A percentile compares a stretch with the other conserved stretches of the same genome.
Evolutionary conservation across 768 basidiomycete genomes (phyloP).

Genomic region (Boletus rufocinnamomeus): DNA sequence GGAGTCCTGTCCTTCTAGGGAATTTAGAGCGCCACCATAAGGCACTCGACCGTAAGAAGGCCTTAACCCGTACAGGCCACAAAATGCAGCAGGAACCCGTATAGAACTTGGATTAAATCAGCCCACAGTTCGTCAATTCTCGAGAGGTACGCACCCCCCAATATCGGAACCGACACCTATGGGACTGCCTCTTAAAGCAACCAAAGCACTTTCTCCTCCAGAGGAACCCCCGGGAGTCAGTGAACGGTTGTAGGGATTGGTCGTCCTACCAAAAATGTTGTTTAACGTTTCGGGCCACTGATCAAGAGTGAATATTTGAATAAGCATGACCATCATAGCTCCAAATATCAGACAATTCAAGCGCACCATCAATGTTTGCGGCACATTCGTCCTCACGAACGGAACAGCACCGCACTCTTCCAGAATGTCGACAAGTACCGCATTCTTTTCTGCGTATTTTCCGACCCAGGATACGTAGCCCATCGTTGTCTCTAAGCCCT

Average conservation of each 20-base stretch:
- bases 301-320: neutral
- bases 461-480: conserved; percentile 79
- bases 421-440: conserved; percentile 67
- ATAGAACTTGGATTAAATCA: conserved; percentile 50
- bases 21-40: conserved; percentile 64
- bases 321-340: neutral
- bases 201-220: conserved; percentile 82
- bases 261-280: conserved; percentile 74
- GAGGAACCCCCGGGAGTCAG: conserved; percentile 80
- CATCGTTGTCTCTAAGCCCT: conserved; percentile 70
- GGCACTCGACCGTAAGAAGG: conserved; percentile 73
- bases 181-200: conserved; percentile 49
- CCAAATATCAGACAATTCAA: neutral
- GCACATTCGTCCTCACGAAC: conserved; percentile 75
- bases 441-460: conserved; percentile 55
- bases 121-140: neutral
- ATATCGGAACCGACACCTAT: conserved; percentile 80
- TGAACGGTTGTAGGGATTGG: conserved; percentile 71
- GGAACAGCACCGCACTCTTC: conserved; percentile 67
- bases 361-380: conserved; percentile 74
- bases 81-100: conserved; percentile 68
- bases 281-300: conserved; percentile 83
- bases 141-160: conserved; percentile 54
- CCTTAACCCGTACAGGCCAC: conserved; percentile 70
- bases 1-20: conserved; percentile 71